phyloP scores from a whole-genome alignment of 2,329 filamentous ascomycete genomes.

The Apiospora arundinis region DNA sequence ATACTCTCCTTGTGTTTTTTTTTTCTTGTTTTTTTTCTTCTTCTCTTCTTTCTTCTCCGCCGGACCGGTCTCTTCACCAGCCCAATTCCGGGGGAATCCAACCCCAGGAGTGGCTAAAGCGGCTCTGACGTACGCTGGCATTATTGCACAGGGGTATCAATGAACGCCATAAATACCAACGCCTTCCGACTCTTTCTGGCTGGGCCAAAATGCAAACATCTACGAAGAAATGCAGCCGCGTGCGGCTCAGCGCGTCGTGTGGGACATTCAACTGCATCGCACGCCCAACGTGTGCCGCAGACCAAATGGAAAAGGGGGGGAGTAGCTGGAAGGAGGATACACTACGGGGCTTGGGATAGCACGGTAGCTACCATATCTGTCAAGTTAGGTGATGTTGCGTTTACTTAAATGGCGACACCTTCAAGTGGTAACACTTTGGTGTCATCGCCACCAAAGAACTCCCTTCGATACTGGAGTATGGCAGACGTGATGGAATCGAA shows the following conservation, averaged over 20 bases:
- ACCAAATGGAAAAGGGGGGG: background rate
- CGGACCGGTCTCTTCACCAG: background rate
- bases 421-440: conserved; percentile 68
- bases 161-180: conserved; percentile 19
- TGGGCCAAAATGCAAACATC: conserved; percentile 22
- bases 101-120: background rate
- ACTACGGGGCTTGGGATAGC: conserved; percentile 24
- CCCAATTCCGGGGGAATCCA: background rate
- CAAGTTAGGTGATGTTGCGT: background rate
- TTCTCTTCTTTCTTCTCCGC: conserved; percentile 4
- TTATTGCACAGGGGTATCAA: conserved; percentile 24
- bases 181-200: conserved; percentile 24
- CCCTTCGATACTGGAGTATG: conserved; percentile 70
- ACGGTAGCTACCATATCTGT: conserved; percentile 21
- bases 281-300: conserved; percentile 11
- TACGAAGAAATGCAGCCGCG: conserved; percentile 9
- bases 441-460: conserved; percentile 67
- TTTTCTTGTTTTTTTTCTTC: background rate
- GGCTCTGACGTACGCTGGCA: conserved; percentile 1
- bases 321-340: conserved; percentile 5
- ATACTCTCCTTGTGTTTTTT: background rate
- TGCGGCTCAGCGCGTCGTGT: conserved; percentile 7
- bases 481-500: conserved; percentile 70
- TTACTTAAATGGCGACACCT: conserved; percentile 42
- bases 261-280: background rate